Evolutionary conservation across 1,284 basidiomycete genomes (phyloP).

Genomic region (Apiotrichum porosum): DNA sequence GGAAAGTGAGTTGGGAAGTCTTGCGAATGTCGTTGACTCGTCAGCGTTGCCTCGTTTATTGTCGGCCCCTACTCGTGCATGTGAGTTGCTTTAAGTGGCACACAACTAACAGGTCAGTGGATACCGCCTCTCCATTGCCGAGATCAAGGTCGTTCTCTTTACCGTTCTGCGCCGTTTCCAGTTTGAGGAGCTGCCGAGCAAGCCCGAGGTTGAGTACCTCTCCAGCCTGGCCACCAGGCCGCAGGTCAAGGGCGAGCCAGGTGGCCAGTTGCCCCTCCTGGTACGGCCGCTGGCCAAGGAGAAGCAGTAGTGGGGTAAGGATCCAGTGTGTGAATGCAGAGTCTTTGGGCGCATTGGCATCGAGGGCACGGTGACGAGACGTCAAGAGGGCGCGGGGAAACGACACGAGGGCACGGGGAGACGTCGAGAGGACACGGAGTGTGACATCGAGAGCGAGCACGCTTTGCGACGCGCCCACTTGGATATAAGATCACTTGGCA

Average conservation of each 20-base stretch:
- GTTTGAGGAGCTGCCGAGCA: conserved; percentile 50
- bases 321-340: too few relatives aligned
- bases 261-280: neutral
- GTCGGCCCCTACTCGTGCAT: conserved; percentile 60
- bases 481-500: too few relatives aligned
- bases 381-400: too few relatives aligned
- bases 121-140: conserved; percentile 60
- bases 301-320: neutral
- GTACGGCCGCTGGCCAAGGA: neutral
- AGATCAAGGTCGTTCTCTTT: conserved; percentile 58
- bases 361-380: too few relatives aligned
- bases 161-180: conserved; percentile 55
- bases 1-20: conserved; percentile 33
- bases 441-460: too few relatives aligned
- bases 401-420: too few relatives aligned
- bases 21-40: too few relatives aligned
- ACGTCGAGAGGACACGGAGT: too few relatives aligned
- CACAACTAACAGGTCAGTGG: conserved; percentile 39
- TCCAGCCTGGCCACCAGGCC: neutral
- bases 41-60: conserved; percentile 57
- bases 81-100: conserved; percentile 7
- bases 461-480: too few relatives aligned
- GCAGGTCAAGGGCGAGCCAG: neutral
- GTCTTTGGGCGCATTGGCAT: too few relatives aligned
- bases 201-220: conserved; percentile 6